Percentiles rank a stretch among this genome's conserved stretches.
Conservation (phyloP, 129 eudicot genomes). For the Calendula officinalis region DNA sequence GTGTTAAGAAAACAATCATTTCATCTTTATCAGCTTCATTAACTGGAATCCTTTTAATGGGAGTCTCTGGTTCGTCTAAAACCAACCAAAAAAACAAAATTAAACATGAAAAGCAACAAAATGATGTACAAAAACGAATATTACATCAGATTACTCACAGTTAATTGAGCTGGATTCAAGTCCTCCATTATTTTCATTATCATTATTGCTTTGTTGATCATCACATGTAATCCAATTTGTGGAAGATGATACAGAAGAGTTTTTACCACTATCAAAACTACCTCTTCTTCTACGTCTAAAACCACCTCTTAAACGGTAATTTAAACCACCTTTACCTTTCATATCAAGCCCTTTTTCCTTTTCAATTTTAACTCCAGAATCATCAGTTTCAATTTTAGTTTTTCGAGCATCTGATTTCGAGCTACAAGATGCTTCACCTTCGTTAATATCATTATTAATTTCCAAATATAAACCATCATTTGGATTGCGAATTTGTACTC, state of each 20-base stretch:
- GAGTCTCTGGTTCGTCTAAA: slow-evolving; percentile 42
- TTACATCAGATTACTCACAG: slow-evolving; percentile 37
- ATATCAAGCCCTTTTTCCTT: slow-evolving; percentile 47
- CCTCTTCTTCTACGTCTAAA: slow-evolving; percentile 49
- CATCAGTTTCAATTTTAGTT: slow-evolving; percentile 22
- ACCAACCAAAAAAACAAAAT: slow-evolving; percentile 20
- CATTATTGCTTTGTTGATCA: slow-evolving; percentile 24
- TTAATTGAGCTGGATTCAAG: slow-evolving; percentile 16
- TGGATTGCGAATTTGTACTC: slow-evolving; percentile 16
- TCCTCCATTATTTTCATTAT: slow-evolving; percentile 21
- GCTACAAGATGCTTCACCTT: slow-evolving; percentile 74
- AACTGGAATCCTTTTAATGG: slow-evolving; percentile 25
- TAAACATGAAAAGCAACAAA: background rate
- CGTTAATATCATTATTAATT: slow-evolving; percentile 20
- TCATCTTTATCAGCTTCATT: slow-evolving; percentile 45
- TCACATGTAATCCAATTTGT: slow-evolving; percentile 34
- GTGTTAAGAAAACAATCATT: slow-evolving; percentile 45
- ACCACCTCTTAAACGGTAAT: slow-evolving; percentile 42
- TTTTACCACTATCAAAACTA: slow-evolving; percentile 31
- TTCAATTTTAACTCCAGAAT: slow-evolving; percentile 9
- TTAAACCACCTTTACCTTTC: slow-evolving; percentile 68
- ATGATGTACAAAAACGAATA: background rate
- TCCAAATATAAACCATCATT: slow-evolving; percentile 30
- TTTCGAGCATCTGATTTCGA: slow-evolving; percentile 49
- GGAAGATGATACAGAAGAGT: slow-evolving; percentile 42